These are phyloP conservation scores for Tylopilus rubrobrunneus DNA, from an alignment of 768 basidiomycete species.

Conservation along the genomic window DNA sequence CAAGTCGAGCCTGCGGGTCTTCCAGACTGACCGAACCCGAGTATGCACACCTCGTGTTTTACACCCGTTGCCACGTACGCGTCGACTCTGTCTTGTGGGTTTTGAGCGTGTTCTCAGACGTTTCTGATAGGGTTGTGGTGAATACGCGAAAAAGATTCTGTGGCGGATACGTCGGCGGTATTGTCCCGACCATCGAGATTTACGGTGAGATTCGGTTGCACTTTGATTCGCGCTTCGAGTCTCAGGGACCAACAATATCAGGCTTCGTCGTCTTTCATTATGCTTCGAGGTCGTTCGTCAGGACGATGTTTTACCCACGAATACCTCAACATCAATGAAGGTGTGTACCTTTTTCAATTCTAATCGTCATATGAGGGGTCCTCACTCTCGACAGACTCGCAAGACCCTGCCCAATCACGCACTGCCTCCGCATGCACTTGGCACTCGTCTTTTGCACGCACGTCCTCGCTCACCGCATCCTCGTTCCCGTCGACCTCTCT, in stretches of 20 bases:
- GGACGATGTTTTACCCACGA: accelerated
- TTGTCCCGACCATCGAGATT: too few relatives aligned
- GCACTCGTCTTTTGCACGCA: constrained; percentile 38
- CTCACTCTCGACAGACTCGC: constrained; percentile 38
- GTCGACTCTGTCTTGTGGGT: too few relatives aligned
- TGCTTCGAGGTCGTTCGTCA: background rate
- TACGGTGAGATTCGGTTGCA: background rate
- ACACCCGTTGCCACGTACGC: constrained; percentile 19
- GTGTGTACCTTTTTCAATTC: too few relatives aligned
- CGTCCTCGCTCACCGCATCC: constrained; percentile 41
- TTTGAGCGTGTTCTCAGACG: too few relatives aligned
- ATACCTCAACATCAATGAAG: too few relatives aligned
- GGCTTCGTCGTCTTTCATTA: background rate
- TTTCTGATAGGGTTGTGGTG: constrained; percentile 6
- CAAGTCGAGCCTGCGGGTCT: constrained; percentile 30
- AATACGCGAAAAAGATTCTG: constrained; percentile 1
- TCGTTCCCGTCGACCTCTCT: constrained; percentile 40
- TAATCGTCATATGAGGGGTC: too few relatives aligned
- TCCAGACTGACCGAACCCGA: constrained; percentile 38
- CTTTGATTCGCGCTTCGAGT: background rate
- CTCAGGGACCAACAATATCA: background rate
- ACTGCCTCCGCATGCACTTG: constrained; percentile 52
- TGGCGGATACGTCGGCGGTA: constrained; percentile 7
- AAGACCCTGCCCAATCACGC: constrained; percentile 42
- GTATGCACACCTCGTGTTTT: constrained; percentile 40